Evolutionary conservation across 164 flowering plant genomes (phyloP), one percentile per base, ranked within the genome.

Genomic region (Cinnamomum micranthum): DNA sequence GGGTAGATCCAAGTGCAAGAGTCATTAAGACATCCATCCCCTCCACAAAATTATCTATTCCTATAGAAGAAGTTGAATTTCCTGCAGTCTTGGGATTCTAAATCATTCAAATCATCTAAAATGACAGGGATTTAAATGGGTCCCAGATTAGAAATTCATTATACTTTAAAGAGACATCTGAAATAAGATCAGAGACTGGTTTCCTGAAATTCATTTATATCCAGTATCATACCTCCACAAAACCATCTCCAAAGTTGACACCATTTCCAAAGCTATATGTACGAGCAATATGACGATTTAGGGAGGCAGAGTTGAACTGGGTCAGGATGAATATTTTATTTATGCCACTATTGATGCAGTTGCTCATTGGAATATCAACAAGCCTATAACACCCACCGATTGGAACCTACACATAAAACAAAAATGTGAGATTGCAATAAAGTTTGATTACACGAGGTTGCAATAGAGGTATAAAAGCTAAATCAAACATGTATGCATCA

Each of bases 351-450:
- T 77, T 77, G 66, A 77, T 71, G 75, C 79, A 77, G 27, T 72
- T 77, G 75, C 79, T 77, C 79, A 77, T 77, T 22, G 79, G 79
- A 33, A 77, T 47, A 77, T 77, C 79, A 33, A 77, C 67, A 33
- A 77, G 79, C 75, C 79, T 67, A 67, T 77, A 77, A 68, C 79
- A 77, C 68, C 79, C 79, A 31, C 79, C 79, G 52, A 77, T 72
- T 2, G 79, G 79, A 50, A 77, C 79, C 79, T 77, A 72, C 4
- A 63, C 14, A 65, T 47, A 50, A 75, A 28, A 55, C 19, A 27
- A 74, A 19, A 66, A 20, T 17, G 71, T 69, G 10, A 69, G 24
- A 20, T 22, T 69, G 71, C 71, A 20, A 41, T 19, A n/a, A 17
- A 22, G 47, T 17, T 91, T 92, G 33, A 89, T 81, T 74, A 50